phyloP scores from a whole-genome alignment of 371 early-diverging fungal genomes.

The Thermomucor indicae-seudaticae region DNA sequence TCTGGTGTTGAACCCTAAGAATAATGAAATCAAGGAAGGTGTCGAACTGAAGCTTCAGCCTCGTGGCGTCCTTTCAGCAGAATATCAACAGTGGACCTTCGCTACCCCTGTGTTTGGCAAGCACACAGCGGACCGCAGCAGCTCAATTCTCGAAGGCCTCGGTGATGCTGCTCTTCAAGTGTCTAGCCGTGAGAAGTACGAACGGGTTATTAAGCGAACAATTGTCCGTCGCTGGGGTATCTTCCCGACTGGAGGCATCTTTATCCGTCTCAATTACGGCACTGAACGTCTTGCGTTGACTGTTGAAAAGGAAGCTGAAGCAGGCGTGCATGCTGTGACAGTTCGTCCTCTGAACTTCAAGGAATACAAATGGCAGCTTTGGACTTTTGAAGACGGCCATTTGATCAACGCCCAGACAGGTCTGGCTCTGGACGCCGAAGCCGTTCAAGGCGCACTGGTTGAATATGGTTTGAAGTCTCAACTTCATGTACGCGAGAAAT shows the following conservation, averaged over 20 bases:
- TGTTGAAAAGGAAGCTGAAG: slow-evolving; percentile 24
- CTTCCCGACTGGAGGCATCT: slow-evolving; percentile 36
- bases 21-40: slow-evolving; percentile 17
- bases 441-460: slow-evolving; percentile 19
- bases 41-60: slow-evolving; percentile 21
- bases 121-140: slow-evolving; percentile 9
- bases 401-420: slow-evolving; percentile 54
- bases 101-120: slow-evolving; percentile 31
- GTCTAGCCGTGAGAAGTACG: slow-evolving; percentile 22
- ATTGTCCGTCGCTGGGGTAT: slow-evolving; percentile 42
- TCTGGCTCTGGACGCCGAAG: slow-evolving; percentile 42
- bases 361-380: slow-evolving; percentile 45
- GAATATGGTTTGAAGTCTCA: slow-evolving; percentile 31
- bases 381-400: slow-evolving; percentile 45
- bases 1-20: slow-evolving; percentile 26
- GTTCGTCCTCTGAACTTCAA: slow-evolving; percentile 34
- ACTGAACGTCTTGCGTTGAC: slow-evolving; percentile 31
- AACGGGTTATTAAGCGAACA: slow-evolving; percentile 23
- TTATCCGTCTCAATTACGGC: slow-evolving; percentile 30
- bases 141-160: slow-evolving; percentile 15
- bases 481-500: slow-evolving; percentile 20
- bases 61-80: slow-evolving; percentile 20
- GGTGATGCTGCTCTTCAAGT: slow-evolving; percentile 13
- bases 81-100: slow-evolving; percentile 39
- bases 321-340: slow-evolving; percentile 19